Percentiles rank a stretch among this genome's conserved stretches.
phyloP scores from a whole-genome alignment of 306 rosid genomes.

The Betula pendula region DNA sequence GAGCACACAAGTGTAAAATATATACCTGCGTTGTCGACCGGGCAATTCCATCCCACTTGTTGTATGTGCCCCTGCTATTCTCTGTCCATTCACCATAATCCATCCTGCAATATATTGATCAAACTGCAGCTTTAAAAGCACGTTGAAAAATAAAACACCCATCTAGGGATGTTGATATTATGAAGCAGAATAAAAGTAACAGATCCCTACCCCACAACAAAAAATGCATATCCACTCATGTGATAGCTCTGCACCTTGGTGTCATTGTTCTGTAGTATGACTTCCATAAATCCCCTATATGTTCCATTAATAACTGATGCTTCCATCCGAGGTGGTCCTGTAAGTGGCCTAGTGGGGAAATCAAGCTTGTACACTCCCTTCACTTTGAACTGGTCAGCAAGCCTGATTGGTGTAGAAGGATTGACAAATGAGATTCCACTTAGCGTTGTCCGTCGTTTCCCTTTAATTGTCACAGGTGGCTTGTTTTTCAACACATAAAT shows the following conservation, averaged over 20 bases:
- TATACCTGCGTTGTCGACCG: constrained; percentile 78
- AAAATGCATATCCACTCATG: constrained; percentile 85
- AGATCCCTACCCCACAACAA: constrained; percentile 76
- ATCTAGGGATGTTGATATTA: constrained; percentile 4
- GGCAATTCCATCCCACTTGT: constrained; percentile 99
- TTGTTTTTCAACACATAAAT: constrained; percentile 73
- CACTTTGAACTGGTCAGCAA: constrained; percentile 73
- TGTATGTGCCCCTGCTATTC: constrained; percentile 93
- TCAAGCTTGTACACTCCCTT: constrained; percentile 85
- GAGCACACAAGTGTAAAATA: not conserved
- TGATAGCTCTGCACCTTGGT: constrained; percentile 93
- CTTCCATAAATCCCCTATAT: constrained; percentile 88
- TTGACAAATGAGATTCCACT: constrained; percentile 75
- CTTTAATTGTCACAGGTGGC: constrained; percentile 60
- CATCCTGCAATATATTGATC: constrained; percentile 64
- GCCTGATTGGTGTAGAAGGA: constrained; percentile 87
- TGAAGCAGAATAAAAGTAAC: constrained; percentile 18
- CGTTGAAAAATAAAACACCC: not conserved
- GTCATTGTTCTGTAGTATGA: constrained; percentile 84
- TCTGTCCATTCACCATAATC: constrained; percentile 96
- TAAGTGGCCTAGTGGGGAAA: constrained; percentile 73
- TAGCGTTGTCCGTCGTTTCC: constrained; percentile 68
- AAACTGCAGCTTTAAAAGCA: constrained; percentile 11
- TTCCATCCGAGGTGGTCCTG: constrained; percentile 63
- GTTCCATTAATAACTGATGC: constrained; percentile 89